Percentiles rank a stretch among this genome's conserved stretches.
These are phyloP conservation scores for Falciphora oryzae DNA, from an alignment of 2,329 filamentous ascomycete genomes.

Conservation along the genomic window DNA sequence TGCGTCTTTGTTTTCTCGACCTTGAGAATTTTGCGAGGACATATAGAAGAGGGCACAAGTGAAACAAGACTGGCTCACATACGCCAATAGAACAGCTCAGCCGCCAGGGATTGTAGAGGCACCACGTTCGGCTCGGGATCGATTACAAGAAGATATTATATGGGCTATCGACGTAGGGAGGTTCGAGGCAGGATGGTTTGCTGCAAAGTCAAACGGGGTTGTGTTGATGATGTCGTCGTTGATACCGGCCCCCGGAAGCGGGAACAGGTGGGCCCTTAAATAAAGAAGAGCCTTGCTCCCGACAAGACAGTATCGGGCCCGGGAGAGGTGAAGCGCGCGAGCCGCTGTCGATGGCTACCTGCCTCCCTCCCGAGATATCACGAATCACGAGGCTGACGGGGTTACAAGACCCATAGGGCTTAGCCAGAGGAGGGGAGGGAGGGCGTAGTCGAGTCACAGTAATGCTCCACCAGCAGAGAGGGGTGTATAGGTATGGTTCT, in stretches of 20 bases:
- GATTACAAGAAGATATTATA: background rate
- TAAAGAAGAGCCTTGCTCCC: background rate
- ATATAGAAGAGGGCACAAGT: background rate
- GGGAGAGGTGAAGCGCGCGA: background rate
- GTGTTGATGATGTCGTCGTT: background rate
- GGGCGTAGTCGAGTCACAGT: background rate
- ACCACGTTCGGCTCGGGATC: background rate
- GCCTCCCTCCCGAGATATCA: background rate
- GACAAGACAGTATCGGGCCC: background rate
- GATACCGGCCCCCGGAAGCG: background rate
- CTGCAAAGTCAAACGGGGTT: background rate
- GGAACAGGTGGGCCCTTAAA: background rate
- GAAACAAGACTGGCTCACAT: background rate
- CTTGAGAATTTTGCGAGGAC: background rate
- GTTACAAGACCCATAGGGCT: conserved; percentile 2
- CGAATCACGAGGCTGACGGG: conserved; percentile 2
- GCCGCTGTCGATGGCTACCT: background rate
- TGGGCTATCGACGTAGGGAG: background rate
- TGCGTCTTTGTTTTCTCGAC: background rate
- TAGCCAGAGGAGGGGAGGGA: conserved; percentile 2
- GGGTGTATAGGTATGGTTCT: background rate
- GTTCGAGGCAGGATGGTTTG: background rate
- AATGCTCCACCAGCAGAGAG: background rate
- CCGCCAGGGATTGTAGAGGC: background rate
- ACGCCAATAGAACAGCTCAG: background rate